Evolutionary conservation across 2,329 filamentous ascomycete species (phyloP), one percentile per base, ranked within the genome.

Genomic region (Arthrobotrys musiformis): DNA sequence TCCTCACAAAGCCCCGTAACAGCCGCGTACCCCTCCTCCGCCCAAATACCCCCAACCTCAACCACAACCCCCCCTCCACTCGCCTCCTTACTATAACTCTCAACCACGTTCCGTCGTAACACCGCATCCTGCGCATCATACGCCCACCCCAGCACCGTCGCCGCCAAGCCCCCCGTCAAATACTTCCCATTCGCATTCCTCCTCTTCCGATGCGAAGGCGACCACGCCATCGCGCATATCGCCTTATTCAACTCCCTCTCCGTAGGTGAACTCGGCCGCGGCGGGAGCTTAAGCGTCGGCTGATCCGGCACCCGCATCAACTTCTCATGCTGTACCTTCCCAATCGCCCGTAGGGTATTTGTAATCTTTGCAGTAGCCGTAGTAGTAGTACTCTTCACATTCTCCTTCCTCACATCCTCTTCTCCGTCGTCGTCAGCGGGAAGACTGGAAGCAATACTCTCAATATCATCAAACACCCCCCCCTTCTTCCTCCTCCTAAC

Each of bases 211-310:
- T 77, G 73, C 42, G 73, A 77, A 9, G 73, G 73, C n/a, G 73
- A 77, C 73, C 73, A 77, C 11, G 73, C 73, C 73, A 77, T 77
- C 28, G 73, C 73, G 60, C 73, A 77, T 70, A 77, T 77, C 60
- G 73, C 73, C 54, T 67, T 70, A 52, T 77, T 66, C 5, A 77
- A 28, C 37, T 77, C n/a, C n/a, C n/a, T 76, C 30, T 22, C 40
- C 17, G 42, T 67, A 17, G 73, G 73, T 40, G 73, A 70, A n/a
- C n/a, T n/a, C 40, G 63, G 4, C n/a, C 13, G 46, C n/a, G 44
- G 60, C 17, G 66, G 66, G 2, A 77, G 42, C 17, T 70, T 69
- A 4, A 77, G 24, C 48, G 70, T 66, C 24, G 73, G 73, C 67
- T 70, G 66, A 24, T 77, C 63, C 7, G 73, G 73, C 1, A 77